These are phyloP conservation scores for Oryza rufipogon DNA, from an alignment of 176 grass and related monocot genomes.

Conservation along the genomic window DNA sequence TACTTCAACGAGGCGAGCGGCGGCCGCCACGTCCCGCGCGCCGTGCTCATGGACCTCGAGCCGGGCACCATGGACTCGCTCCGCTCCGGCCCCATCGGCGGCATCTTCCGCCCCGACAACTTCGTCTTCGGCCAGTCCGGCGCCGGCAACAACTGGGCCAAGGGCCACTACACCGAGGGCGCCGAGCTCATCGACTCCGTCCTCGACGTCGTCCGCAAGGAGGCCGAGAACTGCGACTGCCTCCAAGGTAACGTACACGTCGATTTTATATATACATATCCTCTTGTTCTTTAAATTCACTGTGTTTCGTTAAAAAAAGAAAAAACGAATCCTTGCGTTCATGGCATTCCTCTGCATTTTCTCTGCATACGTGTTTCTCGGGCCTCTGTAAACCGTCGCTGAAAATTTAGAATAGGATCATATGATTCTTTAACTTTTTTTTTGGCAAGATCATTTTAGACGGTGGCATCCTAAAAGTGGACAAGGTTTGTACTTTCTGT, in stretches of 20 bases:
- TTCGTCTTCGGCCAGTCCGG: conserved; percentile 88
- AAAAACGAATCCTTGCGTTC: background rate
- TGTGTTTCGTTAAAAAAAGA: no score
- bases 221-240: conserved; percentile 80
- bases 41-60: conserved; percentile 81
- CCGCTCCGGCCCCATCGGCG: conserved; percentile 66
- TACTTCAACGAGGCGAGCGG: conserved; percentile 80
- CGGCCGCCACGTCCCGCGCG: conserved; percentile 66
- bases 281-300: background rate
- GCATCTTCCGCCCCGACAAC: conserved; percentile 81
- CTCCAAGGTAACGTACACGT: conserved; percentile 54
- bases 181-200: conserved; percentile 81
- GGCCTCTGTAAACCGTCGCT: no score
- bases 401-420: no score
- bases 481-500: background rate
- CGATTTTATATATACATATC: background rate
- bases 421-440: no score
- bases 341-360: background rate
- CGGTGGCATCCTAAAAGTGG: background rate
- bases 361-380: background rate
- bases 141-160: conserved; percentile 88
- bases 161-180: conserved; percentile 84
- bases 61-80: conserved; percentile 81
- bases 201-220: conserved; percentile 84
- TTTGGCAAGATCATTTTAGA: no score